A percentile compares a stretch with the other conserved stretches of the same genome.
Evolutionary conservation across 2,329 filamentous ascomycete genomes (phyloP).

Genomic region (Mollisiaceae sp.): DNA sequence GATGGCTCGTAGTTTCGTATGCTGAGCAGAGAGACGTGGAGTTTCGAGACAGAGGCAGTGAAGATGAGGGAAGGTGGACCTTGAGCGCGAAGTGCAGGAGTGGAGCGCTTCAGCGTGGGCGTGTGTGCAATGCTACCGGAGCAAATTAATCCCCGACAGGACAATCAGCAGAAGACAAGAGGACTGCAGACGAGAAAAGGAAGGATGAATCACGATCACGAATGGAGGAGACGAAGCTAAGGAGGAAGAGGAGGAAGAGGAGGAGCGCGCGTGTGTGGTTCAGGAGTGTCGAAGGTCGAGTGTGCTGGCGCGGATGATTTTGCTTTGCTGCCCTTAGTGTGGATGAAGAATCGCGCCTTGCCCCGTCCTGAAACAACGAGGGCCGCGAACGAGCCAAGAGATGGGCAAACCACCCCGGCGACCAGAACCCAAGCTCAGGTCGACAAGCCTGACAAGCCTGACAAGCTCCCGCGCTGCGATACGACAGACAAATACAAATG

Average conservation of each 20-base stretch:
- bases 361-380: background rate
- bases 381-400: background rate
- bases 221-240: background rate
- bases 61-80: slow-evolving; percentile 3
- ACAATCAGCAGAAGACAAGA: slow-evolving; percentile 1
- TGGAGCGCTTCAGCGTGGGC: background rate
- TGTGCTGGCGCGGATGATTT: background rate
- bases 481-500: slow-evolving; percentile 2
- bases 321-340: too few species aligned
- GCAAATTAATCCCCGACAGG: background rate
- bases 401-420: too few species aligned
- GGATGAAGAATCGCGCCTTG: background rate
- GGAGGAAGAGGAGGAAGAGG: background rate
- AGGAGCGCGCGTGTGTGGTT: background rate
- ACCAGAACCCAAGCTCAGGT: background rate
- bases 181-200: too few species aligned
- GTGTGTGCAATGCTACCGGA: slow-evolving; percentile 12
- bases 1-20: slow-evolving; percentile 23
- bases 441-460: background rate
- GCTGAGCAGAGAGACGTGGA: slow-evolving; percentile 23
- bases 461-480: background rate
- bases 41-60: slow-evolving; percentile 22
- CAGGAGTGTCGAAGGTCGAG: background rate
- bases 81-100: background rate
- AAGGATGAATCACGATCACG: slow-evolving; percentile 1